These are phyloP conservation scores for Nicotiana tomentosiformis DNA, from an alignment of 257 asterid genomes.

Conservation along the genomic window DNA sequence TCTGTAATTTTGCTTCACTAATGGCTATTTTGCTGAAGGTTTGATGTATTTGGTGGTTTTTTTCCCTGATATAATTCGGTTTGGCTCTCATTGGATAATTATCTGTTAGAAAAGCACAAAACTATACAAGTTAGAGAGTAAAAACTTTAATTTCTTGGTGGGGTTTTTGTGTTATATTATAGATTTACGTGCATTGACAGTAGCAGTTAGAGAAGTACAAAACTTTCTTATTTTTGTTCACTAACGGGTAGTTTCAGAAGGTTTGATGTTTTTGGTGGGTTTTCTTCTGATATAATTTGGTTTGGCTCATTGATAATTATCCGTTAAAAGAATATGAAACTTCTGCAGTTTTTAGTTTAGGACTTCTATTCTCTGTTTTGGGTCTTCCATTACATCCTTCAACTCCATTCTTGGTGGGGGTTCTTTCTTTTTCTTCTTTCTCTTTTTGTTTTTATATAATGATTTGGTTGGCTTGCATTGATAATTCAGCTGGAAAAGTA, in stretches of 20 bases:
- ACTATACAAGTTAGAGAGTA: not conserved
- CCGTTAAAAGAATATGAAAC: not conserved
- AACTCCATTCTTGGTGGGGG: not conserved
- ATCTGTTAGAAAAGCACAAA: not conserved
- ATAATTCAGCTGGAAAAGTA: not conserved
- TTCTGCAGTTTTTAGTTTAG: not conserved
- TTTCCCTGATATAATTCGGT: not conserved
- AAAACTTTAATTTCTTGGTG: not conserved
- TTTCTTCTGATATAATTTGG: not conserved
- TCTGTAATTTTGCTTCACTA: no score
- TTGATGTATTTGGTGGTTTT: no score
- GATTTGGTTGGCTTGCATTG: not conserved
- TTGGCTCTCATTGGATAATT: not conserved
- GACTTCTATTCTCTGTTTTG: not conserved
- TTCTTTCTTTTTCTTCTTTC: not conserved
- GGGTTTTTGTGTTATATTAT: not conserved
- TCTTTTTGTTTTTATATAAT: not conserved
- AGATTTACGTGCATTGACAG: not conserved
- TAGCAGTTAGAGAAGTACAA: not conserved
- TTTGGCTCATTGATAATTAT: not conserved
- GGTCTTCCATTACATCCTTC: not conserved
- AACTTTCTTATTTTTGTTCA: not conserved
- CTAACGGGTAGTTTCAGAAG: not conserved
- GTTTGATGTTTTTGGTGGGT: not conserved
- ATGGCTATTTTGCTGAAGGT: no score